Evolutionary conservation across 2,329 filamentous ascomycete genomes (phyloP), one percentile per base, ranked within the genome.

Genomic region (Aaosphaeria pasadenensis): DNA sequence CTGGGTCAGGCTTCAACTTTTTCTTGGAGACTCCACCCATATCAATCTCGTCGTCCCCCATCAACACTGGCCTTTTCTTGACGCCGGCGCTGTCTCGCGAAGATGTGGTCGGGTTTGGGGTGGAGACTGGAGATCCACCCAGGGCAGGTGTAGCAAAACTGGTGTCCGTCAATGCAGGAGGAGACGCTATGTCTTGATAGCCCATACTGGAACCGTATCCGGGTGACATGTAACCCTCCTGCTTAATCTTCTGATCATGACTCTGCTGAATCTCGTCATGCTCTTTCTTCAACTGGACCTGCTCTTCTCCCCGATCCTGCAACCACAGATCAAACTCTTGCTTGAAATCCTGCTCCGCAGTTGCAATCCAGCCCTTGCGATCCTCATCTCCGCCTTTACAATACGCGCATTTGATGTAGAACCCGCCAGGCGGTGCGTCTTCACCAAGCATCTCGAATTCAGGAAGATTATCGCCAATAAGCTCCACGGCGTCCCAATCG

Each of bases 381-480:
- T 62, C 54, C 4, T 55, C 46, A 3, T 44, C 47, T 0, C 39
- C 5, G 2, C 62, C 52, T 1, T 58, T 46, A 50, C 80, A 83
- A 9, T 55, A 52, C 0, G 69, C 65, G 52, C 79, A 84, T 38
- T 77, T 72, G 46, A 84, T 70, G 54, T 77, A 83, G 62, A 76
- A 83, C 0, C 76, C 77, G 30, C 77, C 72, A 0, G 57, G 49
- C 3, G 68, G 64, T 3, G 69, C 62, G 0, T 59, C 61, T 47
- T 77, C 80, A 1, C 70, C 72, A 1, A 81, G 64, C n/a, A 77
- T 53, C 47, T 81, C 74, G 45, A 77, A 79, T 55, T 83, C 79
- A 1, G 74, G 71, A 0, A 83, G 62, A 11, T 72, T 75, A 28
- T 79, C 74, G 7, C 77, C 80, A 9, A 84, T 58, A 0, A 84